Evolutionary conservation across 257 asterid species (phyloP), one percentile per base, ranked within the genome.

Genomic region (Ocimum tenuiflorum): DNA sequence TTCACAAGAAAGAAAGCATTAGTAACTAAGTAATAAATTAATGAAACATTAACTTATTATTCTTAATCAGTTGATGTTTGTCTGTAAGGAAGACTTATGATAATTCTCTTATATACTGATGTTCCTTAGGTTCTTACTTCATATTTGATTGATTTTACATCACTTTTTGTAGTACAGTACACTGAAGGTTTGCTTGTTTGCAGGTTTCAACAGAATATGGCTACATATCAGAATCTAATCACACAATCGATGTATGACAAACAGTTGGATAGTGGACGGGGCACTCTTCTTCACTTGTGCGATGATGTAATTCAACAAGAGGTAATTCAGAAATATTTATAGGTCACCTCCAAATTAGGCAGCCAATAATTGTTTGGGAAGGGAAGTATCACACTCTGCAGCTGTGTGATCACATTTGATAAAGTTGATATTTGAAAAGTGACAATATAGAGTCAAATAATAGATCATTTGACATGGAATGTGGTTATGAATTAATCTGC

Each of bases 221-320:
- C 88, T 33, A 77, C 94, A 9, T 92, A 92, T 79, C 97, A 87
- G 68, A 89, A 86, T 78, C 78, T 92, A 78, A 92, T 89, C 81
- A 92, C 99, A n/a, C 96, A 87, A 77, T 92, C 97, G 12, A 92
- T 92, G 99, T 92, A 92, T 72, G 99, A 92, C 78, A 92, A 92
- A 78, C 99, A 92, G 73, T 81, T 92, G 81, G 99, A 92, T 78
- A 87, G 97, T 73, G 99, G 99, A 79, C 78, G 74, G 78, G 97
- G 99, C 58, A 92, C 99, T 67, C 97, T 92, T 71, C 97, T 92
- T 79, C 99, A 92, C 78, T 75, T 92, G 84, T 92, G 99, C 12
- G 97, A 92, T 78, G 99, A 92, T 77, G 99, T 92, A 18, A 92
- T 92, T 77, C 99, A 92, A 72, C 99, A 92, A 75, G 99, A 92